phyloP scores from a whole-genome alignment of 2,329 filamentous ascomycete species.

The Aspergillus tubingensis region DNA sequence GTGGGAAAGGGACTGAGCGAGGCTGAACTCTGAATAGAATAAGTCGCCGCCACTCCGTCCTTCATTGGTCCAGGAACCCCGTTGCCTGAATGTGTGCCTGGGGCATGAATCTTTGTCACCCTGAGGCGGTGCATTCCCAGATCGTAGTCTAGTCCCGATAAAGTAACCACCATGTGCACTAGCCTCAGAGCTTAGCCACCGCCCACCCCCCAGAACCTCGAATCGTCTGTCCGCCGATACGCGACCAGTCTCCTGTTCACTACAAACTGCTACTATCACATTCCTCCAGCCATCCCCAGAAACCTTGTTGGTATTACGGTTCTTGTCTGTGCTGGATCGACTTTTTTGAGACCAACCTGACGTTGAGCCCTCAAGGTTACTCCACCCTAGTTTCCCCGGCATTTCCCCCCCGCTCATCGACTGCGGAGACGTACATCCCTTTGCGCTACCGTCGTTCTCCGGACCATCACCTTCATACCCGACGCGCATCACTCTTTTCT shows the following conservation, averaged over 20 bases:
- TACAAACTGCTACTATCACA: conserved; percentile 9
- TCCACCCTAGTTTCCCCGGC: conserved; percentile 2
- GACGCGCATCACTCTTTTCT: background rate
- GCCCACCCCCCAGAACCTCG: background rate
- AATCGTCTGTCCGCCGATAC: conserved; percentile 6
- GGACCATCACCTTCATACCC: conserved; percentile 1
- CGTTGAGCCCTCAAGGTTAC: background rate
- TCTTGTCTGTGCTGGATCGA: background rate
- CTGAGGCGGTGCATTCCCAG: conserved; percentile 12
- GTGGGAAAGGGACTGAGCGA: background rate
- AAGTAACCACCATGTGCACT: background rate
- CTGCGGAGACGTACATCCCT: conserved; percentile 25
- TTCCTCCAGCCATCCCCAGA: background rate
- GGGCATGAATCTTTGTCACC: background rate
- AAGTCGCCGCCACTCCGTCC: background rate
- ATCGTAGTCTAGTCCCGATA: background rate
- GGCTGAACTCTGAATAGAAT: background rate
- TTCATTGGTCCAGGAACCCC: conserved; percentile 22
- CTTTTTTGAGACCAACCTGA: too few species aligned
- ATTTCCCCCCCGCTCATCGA: conserved; percentile 13
- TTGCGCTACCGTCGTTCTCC: conserved; percentile 9
- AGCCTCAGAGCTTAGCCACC: conserved; percentile 13
- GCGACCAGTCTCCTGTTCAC: conserved; percentile 12
- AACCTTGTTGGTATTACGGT: background rate
- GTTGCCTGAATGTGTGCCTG: conserved; percentile 11